Evolutionary conservation across 129 eudicot species (phyloP), one percentile per base, ranked within the genome.

Genomic region (Dittrichia graveolens): DNA sequence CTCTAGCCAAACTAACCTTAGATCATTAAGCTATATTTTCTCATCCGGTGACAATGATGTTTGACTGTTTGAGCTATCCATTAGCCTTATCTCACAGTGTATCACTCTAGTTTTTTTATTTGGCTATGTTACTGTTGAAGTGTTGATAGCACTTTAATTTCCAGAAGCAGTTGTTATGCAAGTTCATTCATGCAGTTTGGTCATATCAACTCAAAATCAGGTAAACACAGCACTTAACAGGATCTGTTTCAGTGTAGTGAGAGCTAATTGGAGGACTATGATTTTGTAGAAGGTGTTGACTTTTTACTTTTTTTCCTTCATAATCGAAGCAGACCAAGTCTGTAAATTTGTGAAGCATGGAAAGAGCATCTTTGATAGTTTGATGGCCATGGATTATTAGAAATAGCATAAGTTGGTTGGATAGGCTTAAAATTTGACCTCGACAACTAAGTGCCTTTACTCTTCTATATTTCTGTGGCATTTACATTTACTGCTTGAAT

Each of bases 181-280:
- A 43, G 5, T 45, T 60, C 9, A 8, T 57, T 19, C 19, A 40
- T 70, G 14, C 46, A 15, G 3, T 41, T 52, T 15, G 74, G 15
- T 38, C 3, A 52, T 38, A 38, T 39, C 35, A 69, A 68, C 61
- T 68, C 35, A 50, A 68, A 68, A 38, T 16, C 11, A 50, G 61
- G 48, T n/a, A 38, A 52, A 49, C 52, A 8, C 1, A 5, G 16
- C 16, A 68, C 44, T 68, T 35, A 41, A 37, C 61, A 8, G 19
- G 13, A 68, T 68, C 61, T 13, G 61, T 5, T 68, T n/a, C 47
- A 8, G 43, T 65, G 42, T 24, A 24, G 31, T 2, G 7, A 48
- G 48, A n/a, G 59, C 31, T 65, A 11, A 65, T 65, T 48, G 12
- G 34, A 47, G 40, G 8, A 34, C 35, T n/a, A n/a, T n/a, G 35